Percentiles rank a stretch among this genome's conserved stretches.
phyloP scores from a whole-genome alignment of 2,329 filamentous ascomycete genomes.

The Graphilbum ipis-grandicollis region DNA sequence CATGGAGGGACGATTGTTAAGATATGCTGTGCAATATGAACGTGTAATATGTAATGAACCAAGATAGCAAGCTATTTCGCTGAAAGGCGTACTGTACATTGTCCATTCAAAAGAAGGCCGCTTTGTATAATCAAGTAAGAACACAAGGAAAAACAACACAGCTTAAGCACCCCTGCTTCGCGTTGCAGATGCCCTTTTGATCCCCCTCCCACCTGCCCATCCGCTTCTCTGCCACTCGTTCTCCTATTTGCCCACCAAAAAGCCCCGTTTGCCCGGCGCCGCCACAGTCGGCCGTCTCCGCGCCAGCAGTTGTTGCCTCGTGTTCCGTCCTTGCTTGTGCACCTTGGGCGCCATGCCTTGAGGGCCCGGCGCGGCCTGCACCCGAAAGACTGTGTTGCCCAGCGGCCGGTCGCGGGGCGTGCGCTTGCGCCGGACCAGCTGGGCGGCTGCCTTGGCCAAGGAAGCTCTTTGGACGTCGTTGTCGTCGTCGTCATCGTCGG shows the following conservation, averaged over 20 bases:
- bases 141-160: no score
- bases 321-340: conserved; percentile 22
- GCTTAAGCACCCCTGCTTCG: no score
- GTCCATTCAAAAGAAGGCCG: no score
- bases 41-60: no score
- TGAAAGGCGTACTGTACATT: no score
- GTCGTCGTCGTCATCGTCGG: conserved; percentile 7
- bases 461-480: background rate
- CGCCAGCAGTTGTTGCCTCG: conserved; percentile 27
- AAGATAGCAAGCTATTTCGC: no score
- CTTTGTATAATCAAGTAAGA: no score
- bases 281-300: conserved; percentile 19
- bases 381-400: conserved; percentile 36
- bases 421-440: conserved; percentile 8
- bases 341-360: conserved; percentile 29
- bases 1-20: no score
- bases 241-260: conserved; percentile 19
- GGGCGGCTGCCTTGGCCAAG: background rate
- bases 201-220: no score
- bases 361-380: conserved; percentile 26
- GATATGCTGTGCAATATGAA: no score
- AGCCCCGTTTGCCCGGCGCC: conserved; percentile 22
- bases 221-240: no score
- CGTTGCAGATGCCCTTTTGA: no score
- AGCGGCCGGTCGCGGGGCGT: conserved; percentile 27